Percentiles rank a stretch among this genome's conserved stretches.
Conservation (phyloP, 768 basidiomycete species). For the Suillus americanus region DNA sequence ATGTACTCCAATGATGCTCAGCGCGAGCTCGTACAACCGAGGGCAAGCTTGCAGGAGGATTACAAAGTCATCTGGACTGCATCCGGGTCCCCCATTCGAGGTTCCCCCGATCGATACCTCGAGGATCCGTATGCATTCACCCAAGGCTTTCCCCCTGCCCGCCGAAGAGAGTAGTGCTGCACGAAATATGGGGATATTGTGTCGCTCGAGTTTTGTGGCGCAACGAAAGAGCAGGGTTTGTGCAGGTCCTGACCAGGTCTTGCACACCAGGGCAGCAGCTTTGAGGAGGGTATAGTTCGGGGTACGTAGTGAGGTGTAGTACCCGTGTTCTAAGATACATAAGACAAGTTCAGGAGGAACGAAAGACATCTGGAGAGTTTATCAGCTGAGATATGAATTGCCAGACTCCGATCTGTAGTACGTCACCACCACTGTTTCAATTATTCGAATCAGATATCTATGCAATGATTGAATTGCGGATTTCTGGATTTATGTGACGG, state of each 20-base stretch:
- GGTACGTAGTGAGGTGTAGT: constrained; percentile 19
- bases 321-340: constrained; percentile 22
- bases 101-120: constrained; percentile 18
- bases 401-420: not conserved
- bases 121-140: constrained; percentile 21
- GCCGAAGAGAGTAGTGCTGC: constrained; percentile 19
- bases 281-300: constrained; percentile 22
- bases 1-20: constrained; percentile 27
- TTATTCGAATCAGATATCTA: not conserved
- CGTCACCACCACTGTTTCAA: not conserved
- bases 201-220: constrained; percentile 10
- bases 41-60: constrained; percentile 27
- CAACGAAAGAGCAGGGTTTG: constrained; percentile 30
- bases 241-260: constrained; percentile 27
- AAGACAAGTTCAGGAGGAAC: constrained; percentile 26
- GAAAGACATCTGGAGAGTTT: constrained; percentile 11
- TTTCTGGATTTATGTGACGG: constrained; percentile 11
- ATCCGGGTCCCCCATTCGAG: constrained; percentile 1
- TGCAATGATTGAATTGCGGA: not conserved
- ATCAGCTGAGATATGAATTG: not conserved
- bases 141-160: constrained; percentile 14
- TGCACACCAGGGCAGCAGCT: constrained; percentile 26
- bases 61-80: constrained; percentile 14
- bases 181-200: constrained; percentile 13
- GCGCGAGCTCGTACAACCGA: constrained; percentile 33